phyloP scores from a whole-genome alignment of 768 basidiomycete species.

The Hygrocybe coccinea region DNA sequence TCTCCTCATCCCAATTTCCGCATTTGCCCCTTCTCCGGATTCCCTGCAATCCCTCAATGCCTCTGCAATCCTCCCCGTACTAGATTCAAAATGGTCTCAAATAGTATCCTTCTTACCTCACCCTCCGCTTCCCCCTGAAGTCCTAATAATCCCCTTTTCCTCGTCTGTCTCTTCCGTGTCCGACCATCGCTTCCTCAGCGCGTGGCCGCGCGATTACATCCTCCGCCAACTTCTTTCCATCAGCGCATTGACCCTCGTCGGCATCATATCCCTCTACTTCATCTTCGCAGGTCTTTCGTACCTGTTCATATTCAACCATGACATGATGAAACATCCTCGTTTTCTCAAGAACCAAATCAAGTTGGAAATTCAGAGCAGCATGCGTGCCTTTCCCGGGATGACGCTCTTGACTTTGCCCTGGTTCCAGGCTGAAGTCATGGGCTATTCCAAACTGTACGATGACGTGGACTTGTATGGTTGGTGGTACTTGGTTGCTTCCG shows the following conservation, averaged over 20 bases:
- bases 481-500: constrained; percentile 61
- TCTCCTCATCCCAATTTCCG: constrained; percentile 58
- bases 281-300: constrained; percentile 83
- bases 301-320: constrained; percentile 84
- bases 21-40: constrained; percentile 34
- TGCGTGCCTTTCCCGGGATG: constrained; percentile 80
- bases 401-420: constrained; percentile 83
- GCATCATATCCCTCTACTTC: constrained; percentile 85
- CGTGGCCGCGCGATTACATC: constrained; percentile 82
- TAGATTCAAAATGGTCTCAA: constrained; percentile 47
- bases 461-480: constrained; percentile 76
- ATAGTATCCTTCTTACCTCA: constrained; percentile 54
- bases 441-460: constrained; percentile 75
- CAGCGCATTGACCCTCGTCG: constrained; percentile 63
- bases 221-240: constrained; percentile 77
- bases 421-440: constrained; percentile 90
- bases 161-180: constrained; percentile 21
- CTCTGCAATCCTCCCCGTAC: constrained; percentile 33
- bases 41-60: constrained; percentile 35
- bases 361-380: constrained; percentile 68
- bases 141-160: constrained; percentile 17
- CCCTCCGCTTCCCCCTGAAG: constrained; percentile 43
- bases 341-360: constrained; percentile 86
- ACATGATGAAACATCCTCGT: constrained; percentile 91
- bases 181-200: constrained; percentile 34